Evolutionary conservation across 1,139 yeast species (phyloP).

Genomic region (Suzukiozyma palmioleophila): DNA sequence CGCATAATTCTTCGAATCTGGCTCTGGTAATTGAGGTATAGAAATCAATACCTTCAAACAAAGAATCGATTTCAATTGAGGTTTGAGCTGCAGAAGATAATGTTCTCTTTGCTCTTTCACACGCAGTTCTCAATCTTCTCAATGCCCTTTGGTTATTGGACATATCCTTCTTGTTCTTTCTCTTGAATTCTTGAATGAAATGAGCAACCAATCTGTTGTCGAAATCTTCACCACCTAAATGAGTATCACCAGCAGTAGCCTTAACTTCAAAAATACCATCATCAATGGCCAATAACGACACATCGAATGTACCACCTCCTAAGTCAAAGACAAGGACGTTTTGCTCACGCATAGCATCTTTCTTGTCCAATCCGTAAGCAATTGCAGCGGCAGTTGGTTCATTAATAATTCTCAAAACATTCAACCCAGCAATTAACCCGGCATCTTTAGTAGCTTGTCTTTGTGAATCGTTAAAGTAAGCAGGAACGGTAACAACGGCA

Average conservation of each 20-base stretch:
- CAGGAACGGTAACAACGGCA: slow-evolving; percentile 73
- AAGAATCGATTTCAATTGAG: slow-evolving; percentile 38
- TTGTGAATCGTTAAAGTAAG: slow-evolving; percentile 59
- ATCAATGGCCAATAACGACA: slow-evolving; percentile 84
- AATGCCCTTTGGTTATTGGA: slow-evolving; percentile 35
- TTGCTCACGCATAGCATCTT: slow-evolving; percentile 57
- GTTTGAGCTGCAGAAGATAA: slow-evolving; percentile 40
- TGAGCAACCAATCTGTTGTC: slow-evolving; percentile 32
- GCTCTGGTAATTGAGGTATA: slow-evolving; percentile 43
- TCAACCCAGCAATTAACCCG: slow-evolving; percentile 58
- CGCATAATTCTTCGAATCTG: slow-evolving; percentile 43
- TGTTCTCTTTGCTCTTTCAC: slow-evolving; percentile 42
- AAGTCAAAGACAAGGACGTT: slow-evolving; percentile 88
- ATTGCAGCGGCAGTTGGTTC: slow-evolving; percentile 65
- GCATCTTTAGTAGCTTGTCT: slow-evolving; percentile 65
- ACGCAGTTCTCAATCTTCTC: slow-evolving; percentile 42
- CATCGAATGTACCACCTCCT: slow-evolving; percentile 99
- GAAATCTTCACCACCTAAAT: slow-evolving; percentile 88
- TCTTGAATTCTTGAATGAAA: slow-evolving; percentile 34
- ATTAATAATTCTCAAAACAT: slow-evolving; percentile 55
- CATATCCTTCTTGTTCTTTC: slow-evolving; percentile 36
- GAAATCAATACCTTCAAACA: slow-evolving; percentile 38
- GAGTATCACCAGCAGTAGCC: slow-evolving; percentile 98
- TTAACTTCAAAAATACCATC: slow-evolving; percentile 96
- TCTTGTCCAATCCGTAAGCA: slow-evolving; percentile 63